These are phyloP conservation scores for Lindgomyces ingoldianus DNA, from an alignment of 495 filamentous ascomycete genomes.

Conservation along the genomic window DNA sequence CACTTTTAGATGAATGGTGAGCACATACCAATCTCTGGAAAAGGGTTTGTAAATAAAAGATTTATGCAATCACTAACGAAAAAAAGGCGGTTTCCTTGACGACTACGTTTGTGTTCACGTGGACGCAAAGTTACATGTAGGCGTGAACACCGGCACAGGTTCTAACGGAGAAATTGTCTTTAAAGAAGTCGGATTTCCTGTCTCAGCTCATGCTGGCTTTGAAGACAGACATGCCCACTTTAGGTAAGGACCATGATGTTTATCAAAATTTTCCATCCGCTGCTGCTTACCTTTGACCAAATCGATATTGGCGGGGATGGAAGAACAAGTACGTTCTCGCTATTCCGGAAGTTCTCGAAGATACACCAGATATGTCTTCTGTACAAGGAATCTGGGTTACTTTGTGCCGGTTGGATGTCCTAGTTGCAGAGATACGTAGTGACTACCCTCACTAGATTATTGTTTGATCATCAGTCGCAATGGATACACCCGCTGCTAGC, in stretches of 20 bases:
- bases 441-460: not conserved
- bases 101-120: not conserved
- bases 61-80: too few species aligned
- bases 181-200: not conserved
- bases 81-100: not conserved
- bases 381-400: too few species aligned
- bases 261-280: too few species aligned
- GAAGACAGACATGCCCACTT: not conserved
- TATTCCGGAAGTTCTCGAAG: too few species aligned
- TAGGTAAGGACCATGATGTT: not conserved
- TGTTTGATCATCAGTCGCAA: slow-evolving; percentile 1
- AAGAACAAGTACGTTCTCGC: not conserved
- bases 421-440: too few species aligned
- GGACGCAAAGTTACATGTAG: not conserved
- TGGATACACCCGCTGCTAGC: slow-evolving; percentile 2
- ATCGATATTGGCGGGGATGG: not conserved
- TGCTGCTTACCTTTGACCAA: not conserved
- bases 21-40: too few species aligned
- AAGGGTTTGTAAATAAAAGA: too few species aligned
- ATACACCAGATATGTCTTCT: too few species aligned
- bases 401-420: too few species aligned
- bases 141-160: not conserved
- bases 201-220: not conserved
- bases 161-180: not conserved
- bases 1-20: too few species aligned